Conservation (phyloP, 2,329 filamentous ascomycete species). For the Pyricularia pennisetigena region DNA sequence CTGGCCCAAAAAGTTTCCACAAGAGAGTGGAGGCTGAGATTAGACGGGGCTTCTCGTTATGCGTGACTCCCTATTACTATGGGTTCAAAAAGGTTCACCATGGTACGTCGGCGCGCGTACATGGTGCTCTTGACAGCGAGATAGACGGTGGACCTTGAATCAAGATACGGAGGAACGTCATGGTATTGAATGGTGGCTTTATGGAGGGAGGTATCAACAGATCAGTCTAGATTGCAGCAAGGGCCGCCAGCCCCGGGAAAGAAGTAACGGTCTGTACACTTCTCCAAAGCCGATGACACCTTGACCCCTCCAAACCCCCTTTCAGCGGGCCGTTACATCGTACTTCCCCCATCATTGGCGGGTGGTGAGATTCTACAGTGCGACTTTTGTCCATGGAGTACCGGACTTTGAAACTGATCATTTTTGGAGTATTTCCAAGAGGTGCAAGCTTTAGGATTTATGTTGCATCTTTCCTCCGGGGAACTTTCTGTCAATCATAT, state of each 20-base stretch:
- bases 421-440: too few species aligned
- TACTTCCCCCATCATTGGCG: background rate
- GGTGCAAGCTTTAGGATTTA: too few species aligned
- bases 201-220: background rate
- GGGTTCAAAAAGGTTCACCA: background rate
- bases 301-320: background rate
- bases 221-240: background rate
- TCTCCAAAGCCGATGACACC: background rate
- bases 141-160: background rate
- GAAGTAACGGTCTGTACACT: background rate
- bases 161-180: background rate
- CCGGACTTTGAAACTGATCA: too few species aligned
- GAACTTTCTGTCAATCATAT: too few species aligned
- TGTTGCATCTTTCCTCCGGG: too few species aligned
- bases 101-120: background rate
- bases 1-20: background rate
- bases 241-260: background rate
- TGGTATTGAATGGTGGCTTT: background rate
- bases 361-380: background rate
- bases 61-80: background rate
- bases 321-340: background rate
- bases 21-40: background rate
- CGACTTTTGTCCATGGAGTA: background rate
- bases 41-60: background rate
- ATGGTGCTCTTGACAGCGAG: background rate